Evolutionary conservation across 208 protist species (phyloP).

Genomic region (Trypanosoma caninum): DNA sequence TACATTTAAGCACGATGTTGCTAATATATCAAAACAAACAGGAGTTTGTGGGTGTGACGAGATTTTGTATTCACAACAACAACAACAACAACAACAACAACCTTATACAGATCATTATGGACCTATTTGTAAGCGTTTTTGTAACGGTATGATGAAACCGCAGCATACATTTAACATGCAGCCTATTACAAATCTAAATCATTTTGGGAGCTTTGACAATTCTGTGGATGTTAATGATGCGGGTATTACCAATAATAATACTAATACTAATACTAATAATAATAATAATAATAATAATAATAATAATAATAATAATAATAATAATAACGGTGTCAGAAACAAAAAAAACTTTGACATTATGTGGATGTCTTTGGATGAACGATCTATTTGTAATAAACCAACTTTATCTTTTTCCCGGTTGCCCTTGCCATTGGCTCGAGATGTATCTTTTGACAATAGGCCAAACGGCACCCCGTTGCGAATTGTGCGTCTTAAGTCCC

Average conservation of each 20-base stretch:
- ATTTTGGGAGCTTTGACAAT: not conserved
- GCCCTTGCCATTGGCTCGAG: too few relatives aligned
- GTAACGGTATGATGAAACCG: not conserved
- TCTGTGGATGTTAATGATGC: not conserved
- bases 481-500: too few relatives aligned
- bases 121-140: not conserved
- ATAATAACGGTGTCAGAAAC: not conserved
- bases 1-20: too few relatives aligned
- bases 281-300: constrained; percentile 3
- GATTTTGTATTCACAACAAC: too few relatives aligned
- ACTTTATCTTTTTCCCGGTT: not conserved
- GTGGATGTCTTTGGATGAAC: not conserved
- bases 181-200: not conserved
- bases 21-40: too few relatives aligned
- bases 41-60: too few relatives aligned
- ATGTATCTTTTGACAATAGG: too few relatives aligned
- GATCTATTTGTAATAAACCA: not conserved
- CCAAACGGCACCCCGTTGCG: too few relatives aligned
- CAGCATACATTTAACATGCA: not conserved
- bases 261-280: not conserved
- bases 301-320: constrained; percentile 4
- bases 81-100: not conserved
- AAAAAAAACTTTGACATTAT: not conserved
- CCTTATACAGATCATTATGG: not conserved
- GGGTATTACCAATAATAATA: not conserved